Conservation (phyloP, 140 eudicot species). For the Oenanthe javanica region DNA sequence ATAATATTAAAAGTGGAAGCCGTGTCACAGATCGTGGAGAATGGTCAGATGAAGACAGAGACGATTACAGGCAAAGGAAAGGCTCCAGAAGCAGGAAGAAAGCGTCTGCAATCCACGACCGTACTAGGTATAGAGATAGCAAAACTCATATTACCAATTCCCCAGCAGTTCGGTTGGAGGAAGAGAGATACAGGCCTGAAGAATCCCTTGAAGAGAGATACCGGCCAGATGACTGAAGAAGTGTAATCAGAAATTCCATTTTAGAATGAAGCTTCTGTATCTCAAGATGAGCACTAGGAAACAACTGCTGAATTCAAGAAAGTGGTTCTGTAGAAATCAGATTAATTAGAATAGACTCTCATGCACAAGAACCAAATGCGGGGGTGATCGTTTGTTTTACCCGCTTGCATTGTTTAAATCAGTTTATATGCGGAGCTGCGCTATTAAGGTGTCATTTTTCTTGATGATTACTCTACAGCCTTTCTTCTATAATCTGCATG, state of each 20-base stretch:
- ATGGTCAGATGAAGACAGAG: conserved; percentile 2
- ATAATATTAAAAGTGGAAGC: background rate
- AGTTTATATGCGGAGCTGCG: too few species aligned
- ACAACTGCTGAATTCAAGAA: conserved; percentile 3
- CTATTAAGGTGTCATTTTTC: too few species aligned
- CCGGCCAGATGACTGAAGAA: background rate
- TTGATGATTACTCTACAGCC: too few species aligned
- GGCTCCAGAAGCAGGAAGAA: background rate
- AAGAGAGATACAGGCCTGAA: conserved; percentile 8
- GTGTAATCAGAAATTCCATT: background rate
- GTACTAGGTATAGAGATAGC: background rate
- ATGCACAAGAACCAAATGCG: too few species aligned
- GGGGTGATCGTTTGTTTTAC: too few species aligned
- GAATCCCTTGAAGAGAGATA: conserved; percentile 4
- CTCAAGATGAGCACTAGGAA: conserved; percentile 14
- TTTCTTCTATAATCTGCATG: too few species aligned
- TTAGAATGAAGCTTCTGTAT: background rate
- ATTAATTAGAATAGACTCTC: too few species aligned
- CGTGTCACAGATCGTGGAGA: background rate
- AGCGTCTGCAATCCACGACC: background rate
- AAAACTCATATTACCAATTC: background rate
- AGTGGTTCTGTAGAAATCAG: background rate
- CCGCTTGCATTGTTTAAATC: too few species aligned
- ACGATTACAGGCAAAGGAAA: background rate
- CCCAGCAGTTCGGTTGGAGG: background rate